A percentile compares a stretch with the other conserved stretches of the same genome.
phyloP scores from a whole-genome alignment of 495 filamentous ascomycete species.

The Podospora comata region DNA sequence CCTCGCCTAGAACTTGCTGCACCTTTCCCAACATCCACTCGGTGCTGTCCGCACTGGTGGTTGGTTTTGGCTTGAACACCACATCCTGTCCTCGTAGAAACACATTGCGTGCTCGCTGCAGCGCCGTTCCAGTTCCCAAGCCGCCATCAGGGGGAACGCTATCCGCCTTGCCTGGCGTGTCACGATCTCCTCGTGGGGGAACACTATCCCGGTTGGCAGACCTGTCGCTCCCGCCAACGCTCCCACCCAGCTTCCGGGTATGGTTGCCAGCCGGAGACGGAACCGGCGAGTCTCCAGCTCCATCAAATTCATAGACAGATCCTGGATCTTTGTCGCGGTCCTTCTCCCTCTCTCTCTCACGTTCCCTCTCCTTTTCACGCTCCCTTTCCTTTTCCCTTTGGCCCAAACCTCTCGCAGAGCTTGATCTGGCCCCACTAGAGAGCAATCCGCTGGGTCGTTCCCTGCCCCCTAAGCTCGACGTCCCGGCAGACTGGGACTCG shows the following conservation, averaged over 20 bases:
- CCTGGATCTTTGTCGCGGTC: conserved; percentile 49
- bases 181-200: conserved; percentile 43
- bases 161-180: conserved; percentile 45
- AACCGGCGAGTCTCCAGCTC: conserved; percentile 65
- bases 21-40: conserved; percentile 92
- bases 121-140: conserved; percentile 22
- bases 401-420: conserved; percentile 31
- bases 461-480: conserved; percentile 20
- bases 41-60: conserved; percentile 60
- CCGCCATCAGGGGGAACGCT: conserved; percentile 43
- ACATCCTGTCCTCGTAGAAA: conserved; percentile 76
- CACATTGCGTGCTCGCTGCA: conserved; percentile 45
- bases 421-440: conserved; percentile 25
- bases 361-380: conserved; percentile 21
- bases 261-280: conserved; percentile 55
- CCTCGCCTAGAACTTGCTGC: conserved; percentile 77
- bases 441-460: conserved; percentile 30
- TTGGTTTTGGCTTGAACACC: conserved; percentile 78
- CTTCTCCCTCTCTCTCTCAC: conserved; percentile 25
- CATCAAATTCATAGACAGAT: conserved; percentile 66
- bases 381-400: conserved; percentile 29
- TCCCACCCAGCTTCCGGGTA: conserved; percentile 45
- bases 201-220: conserved; percentile 41
- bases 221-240: conserved; percentile 51
- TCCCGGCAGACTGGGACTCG: conserved; percentile 50